Evolutionary conservation across 176 grass and related monocot species (phyloP).

Genomic region (Puccinellia tenuiflora): DNA sequence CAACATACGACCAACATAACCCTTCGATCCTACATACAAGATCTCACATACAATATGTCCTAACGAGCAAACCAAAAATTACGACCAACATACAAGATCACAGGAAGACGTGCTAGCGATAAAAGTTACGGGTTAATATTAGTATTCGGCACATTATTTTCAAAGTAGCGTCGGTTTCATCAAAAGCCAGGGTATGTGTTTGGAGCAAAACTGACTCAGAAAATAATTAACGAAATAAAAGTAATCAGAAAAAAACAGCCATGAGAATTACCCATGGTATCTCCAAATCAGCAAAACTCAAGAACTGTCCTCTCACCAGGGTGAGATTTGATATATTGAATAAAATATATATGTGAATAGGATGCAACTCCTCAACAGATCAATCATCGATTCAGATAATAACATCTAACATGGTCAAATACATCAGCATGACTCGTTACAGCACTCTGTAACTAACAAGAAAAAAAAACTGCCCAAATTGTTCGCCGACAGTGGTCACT

Average conservation of each 20-base stretch:
- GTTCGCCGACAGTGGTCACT: not conserved
- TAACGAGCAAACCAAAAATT: not conserved
- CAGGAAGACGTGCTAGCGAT: too few relatives aligned
- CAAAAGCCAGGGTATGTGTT: not conserved
- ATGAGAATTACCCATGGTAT: too few relatives aligned
- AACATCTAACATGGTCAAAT: not conserved
- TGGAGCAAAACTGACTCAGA: not conserved
- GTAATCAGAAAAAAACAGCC: too few relatives aligned
- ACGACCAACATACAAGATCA: not conserved
- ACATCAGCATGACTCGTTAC: not conserved
- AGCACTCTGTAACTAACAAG: not conserved
- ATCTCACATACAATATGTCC: too few relatives aligned
- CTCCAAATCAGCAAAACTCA: too few relatives aligned
- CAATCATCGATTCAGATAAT: constrained; percentile 11
- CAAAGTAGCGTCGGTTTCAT: not conserved
- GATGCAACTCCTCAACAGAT: not conserved
- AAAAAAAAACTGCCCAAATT: not conserved
- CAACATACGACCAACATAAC: too few relatives aligned
- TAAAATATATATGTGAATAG: not conserved
- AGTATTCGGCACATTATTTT: not conserved
- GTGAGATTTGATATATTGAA: not conserved
- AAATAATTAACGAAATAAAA: too few relatives aligned
- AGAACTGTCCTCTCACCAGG: too few relatives aligned
- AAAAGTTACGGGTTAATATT: too few relatives aligned
- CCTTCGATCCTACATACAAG: too few relatives aligned